These are phyloP conservation scores for thale cress (Arabidopsis thaliana) DNA, from an alignment of 345 rosid species.

Conservation along the genomic window DNA sequence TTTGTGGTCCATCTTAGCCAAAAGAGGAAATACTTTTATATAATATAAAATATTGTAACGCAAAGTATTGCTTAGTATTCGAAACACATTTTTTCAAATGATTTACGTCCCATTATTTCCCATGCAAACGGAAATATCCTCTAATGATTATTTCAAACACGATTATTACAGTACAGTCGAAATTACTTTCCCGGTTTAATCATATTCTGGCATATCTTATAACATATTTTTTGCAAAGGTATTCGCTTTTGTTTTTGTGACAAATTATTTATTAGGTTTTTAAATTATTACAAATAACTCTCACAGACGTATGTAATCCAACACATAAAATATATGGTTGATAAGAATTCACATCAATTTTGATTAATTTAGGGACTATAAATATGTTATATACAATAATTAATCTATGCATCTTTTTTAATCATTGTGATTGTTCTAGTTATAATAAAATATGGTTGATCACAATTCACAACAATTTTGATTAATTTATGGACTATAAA, in stretches of 20 bases:
- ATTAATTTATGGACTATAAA: no score
- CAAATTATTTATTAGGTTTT: background rate
- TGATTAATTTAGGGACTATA: no score
- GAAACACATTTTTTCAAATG: slow-evolving; percentile 33
- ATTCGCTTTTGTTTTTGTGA: background rate
- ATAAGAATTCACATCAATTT: no score
- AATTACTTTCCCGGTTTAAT: slow-evolving; percentile 33
- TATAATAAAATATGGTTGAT: no score
- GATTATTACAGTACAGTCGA: slow-evolving; percentile 44
- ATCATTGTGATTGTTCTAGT: no score
- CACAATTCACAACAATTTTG: no score
- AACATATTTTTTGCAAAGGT: slow-evolving; percentile 9
- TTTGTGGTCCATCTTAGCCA: slow-evolving; percentile 39
- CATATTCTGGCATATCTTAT: slow-evolving; percentile 8
- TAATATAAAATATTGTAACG: background rate
- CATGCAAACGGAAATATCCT: slow-evolving; percentile 41
- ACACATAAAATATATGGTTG: background rate
- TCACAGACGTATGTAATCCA: background rate
- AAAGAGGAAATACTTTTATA: slow-evolving; percentile 47
- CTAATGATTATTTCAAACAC: slow-evolving; percentile 40
- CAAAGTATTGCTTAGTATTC: slow-evolving; percentile 16
- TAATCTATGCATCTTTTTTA: no score
- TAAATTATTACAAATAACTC: background rate
- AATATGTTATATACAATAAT: no score
- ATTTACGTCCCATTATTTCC: slow-evolving; percentile 41